Conservation (phyloP, 2,329 filamentous ascomycete species). For the Xylariales sp. region DNA sequence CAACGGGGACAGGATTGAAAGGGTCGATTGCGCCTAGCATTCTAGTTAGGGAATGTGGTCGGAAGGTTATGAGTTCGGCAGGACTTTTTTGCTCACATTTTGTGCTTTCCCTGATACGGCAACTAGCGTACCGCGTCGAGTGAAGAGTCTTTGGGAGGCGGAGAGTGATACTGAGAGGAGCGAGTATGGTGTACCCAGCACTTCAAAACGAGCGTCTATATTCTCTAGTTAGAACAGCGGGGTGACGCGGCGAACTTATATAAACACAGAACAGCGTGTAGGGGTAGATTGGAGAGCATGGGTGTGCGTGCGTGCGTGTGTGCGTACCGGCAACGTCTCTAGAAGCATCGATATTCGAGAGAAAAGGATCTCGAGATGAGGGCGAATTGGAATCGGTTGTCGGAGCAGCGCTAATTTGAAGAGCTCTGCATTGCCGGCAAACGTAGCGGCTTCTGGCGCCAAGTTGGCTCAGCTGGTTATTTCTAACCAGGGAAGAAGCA, state of each 20-base stretch:
- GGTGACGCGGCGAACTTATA: not conserved
- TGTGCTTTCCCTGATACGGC: conserved; percentile 90
- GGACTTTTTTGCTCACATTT: conserved; percentile 69
- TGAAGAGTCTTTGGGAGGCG: conserved; percentile 93
- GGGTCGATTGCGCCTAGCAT: conserved; percentile 82
- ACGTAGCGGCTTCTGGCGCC: conserved; percentile 52
- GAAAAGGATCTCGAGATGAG: conserved; percentile 66
- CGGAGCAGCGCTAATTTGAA: conserved; percentile 72
- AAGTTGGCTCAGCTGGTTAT: conserved; percentile 42
- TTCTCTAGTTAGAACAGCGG: not conserved
- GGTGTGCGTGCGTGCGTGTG: not conserved
- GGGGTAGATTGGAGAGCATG: no score
- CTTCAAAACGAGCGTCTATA: conserved; percentile 94
- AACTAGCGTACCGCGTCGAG: conserved; percentile 89
- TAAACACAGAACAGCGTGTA: not conserved
- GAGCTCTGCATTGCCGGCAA: conserved; percentile 67
- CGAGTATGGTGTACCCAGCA: conserved; percentile 90
- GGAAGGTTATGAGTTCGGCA: not conserved
- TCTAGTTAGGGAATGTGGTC: conserved; percentile 1
- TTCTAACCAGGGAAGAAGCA: conserved; percentile 44
- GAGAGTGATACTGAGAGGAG: conserved; percentile 93
- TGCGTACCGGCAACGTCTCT: conserved; percentile 64
- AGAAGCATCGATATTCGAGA: conserved; percentile 57
- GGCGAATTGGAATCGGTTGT: conserved; percentile 66
- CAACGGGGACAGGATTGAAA: conserved; percentile 87